Percentiles rank a stretch among this genome's conserved stretches.
Evolutionary conservation across 495 filamentous ascomycete species (phyloP).

Genomic region (Neurospora sp.): DNA sequence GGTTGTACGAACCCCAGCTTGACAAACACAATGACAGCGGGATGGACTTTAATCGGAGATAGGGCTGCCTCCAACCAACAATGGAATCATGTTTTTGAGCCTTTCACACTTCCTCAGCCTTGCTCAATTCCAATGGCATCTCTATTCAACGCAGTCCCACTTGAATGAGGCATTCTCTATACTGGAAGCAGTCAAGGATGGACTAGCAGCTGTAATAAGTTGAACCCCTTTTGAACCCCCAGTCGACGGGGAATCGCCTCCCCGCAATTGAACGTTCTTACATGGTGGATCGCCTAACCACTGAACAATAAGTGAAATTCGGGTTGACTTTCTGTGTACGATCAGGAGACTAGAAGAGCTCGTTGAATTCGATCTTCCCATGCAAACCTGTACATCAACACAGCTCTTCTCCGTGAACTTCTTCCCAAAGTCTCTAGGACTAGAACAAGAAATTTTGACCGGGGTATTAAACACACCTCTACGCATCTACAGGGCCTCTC

Average conservation of each 20-base stretch:
- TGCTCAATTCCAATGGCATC: not conserved
- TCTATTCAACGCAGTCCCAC: not conserved
- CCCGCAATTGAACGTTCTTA: not conserved
- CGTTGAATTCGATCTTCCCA: not conserved
- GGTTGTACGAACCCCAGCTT: not conserved
- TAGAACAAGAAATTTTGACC: not conserved
- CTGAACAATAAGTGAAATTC: not conserved
- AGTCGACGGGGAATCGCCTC: not conserved
- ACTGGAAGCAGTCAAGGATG: not conserved
- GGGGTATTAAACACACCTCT: not conserved
- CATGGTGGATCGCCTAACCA: not conserved
- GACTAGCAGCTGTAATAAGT: not conserved
- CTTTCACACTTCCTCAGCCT: not conserved
- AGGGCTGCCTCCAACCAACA: not conserved
- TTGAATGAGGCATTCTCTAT: not conserved
- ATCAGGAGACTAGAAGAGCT: not conserved
- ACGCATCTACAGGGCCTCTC: not conserved
- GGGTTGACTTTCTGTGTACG: not conserved
- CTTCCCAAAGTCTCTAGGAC: not conserved
- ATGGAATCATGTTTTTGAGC: not conserved
- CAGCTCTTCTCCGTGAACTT: not conserved
- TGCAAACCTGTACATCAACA: not conserved
- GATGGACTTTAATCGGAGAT: not conserved
- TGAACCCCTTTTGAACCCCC: not conserved
- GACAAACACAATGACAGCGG: not conserved